Percentiles rank a stretch among this genome's conserved stretches.
These are phyloP conservation scores for Microstroma glucosiphilum DNA, from an alignment of 1,284 basidiomycete species.

Conservation along the genomic window DNA sequence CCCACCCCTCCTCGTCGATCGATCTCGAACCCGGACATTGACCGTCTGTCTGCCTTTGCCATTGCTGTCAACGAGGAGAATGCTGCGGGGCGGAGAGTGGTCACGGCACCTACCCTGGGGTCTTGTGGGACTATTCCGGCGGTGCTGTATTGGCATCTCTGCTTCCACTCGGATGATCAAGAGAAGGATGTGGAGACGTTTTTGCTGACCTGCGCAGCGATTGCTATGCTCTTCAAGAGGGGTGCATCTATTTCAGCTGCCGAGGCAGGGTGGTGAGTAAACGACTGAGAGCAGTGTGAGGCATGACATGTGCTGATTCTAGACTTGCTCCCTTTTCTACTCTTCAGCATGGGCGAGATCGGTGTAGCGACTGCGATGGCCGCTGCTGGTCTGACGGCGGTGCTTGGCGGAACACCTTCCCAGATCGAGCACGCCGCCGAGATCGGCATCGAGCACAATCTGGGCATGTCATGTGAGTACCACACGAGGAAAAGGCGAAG, in stretches of 20 bases:
- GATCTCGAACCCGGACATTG: constrained; percentile 83
- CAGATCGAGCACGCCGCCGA: constrained; percentile 72
- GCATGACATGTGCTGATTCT: neutral
- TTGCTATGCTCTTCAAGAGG: constrained; percentile 95
- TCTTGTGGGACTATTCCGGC: constrained; percentile 78
- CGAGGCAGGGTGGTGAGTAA: constrained; percentile 54
- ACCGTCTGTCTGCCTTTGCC: constrained; percentile 64
- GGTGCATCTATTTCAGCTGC: constrained; percentile 94
- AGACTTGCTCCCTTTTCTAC: neutral
- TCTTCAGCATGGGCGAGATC: constrained; percentile 52
- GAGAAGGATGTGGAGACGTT: constrained; percentile 80
- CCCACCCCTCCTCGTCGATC: constrained; percentile 61
- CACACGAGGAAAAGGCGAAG: too few species aligned
- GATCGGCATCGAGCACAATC: constrained; percentile 66
- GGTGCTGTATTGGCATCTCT: constrained; percentile 73
- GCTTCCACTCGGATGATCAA: constrained; percentile 83
- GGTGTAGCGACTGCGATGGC: constrained; percentile 82
- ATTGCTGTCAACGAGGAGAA: constrained; percentile 64
- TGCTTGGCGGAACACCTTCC: constrained; percentile 52
- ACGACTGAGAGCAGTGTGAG: constrained; percentile 19
- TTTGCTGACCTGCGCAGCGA: constrained; percentile 70
- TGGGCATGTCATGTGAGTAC: constrained; percentile 42
- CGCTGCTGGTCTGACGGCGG: constrained; percentile 84
- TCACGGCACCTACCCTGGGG: constrained; percentile 81
- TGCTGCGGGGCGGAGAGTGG: constrained; percentile 82